These are phyloP conservation scores for Didymella arachidicola DNA, from an alignment of 2,329 filamentous ascomycete species.

Conservation along the genomic window DNA sequence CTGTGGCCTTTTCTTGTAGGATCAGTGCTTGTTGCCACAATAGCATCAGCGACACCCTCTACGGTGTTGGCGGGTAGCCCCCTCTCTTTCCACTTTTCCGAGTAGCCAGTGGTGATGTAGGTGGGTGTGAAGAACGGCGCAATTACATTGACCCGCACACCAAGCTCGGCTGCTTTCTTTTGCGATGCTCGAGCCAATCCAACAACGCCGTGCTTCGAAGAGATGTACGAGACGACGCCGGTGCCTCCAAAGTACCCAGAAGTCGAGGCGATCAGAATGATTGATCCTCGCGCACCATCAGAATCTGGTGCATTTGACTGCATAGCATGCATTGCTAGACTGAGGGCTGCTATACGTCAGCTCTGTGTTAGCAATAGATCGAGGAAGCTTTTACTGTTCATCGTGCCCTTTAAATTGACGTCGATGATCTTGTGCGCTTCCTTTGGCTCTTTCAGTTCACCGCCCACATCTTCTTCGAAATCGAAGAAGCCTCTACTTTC, in stretches of 20 bases:
- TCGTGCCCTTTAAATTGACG: slow-evolving; percentile 55
- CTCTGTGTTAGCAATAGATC: neutral
- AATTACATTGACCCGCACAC: slow-evolving; percentile 56
- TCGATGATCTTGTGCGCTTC: slow-evolving; percentile 44
- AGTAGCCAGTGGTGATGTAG: slow-evolving; percentile 53
- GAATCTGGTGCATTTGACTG: slow-evolving; percentile 42
- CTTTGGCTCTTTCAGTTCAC: slow-evolving; percentile 38
- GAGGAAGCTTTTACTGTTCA: slow-evolving; percentile 51
- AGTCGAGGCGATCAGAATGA: slow-evolving; percentile 54
- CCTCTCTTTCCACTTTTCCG: slow-evolving; percentile 48
- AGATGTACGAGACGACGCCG: slow-evolving; percentile 54
- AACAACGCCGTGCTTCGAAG: slow-evolving; percentile 55
- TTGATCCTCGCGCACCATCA: slow-evolving; percentile 43
- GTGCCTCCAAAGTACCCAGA: slow-evolving; percentile 57
- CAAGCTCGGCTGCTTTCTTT: slow-evolving; percentile 42
- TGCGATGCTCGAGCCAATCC: slow-evolving; percentile 53
- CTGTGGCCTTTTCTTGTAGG: slow-evolving; percentile 37
- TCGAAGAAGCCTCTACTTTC: slow-evolving; percentile 43
- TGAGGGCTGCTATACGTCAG: slow-evolving; percentile 29
- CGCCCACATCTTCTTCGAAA: slow-evolving; percentile 43
- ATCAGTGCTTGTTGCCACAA: slow-evolving; percentile 52
- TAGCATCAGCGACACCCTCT: slow-evolving; percentile 53
- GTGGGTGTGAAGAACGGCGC: slow-evolving; percentile 60
- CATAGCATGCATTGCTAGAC: slow-evolving; percentile 43
- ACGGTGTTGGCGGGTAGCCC: slow-evolving; percentile 55